These are phyloP conservation scores for Agapanthus africanus DNA, from an alignment of 106 monocot species.

Conservation along the genomic window DNA sequence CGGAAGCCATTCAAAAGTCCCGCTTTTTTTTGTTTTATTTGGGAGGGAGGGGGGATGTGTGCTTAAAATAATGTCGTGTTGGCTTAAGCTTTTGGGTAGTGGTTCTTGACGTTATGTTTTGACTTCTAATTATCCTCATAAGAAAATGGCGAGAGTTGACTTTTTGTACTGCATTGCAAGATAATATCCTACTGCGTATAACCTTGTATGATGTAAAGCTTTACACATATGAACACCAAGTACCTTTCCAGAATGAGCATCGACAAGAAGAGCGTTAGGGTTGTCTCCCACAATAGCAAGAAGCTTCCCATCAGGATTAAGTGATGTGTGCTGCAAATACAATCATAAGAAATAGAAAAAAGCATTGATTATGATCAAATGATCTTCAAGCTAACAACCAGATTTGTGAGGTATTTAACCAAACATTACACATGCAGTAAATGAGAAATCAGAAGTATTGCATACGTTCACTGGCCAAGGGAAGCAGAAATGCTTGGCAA, in stretches of 20 bases:
- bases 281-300: conserved; percentile 50
- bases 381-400: background rate
- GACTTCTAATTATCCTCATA: too few species aligned
- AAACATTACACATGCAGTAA: background rate
- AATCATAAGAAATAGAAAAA: conserved; percentile 1
- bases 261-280: conserved; percentile 38
- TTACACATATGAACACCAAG: background rate
- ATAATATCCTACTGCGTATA: too few species aligned
- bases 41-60: too few species aligned
- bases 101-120: too few species aligned
- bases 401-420: background rate
- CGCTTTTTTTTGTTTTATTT: too few species aligned
- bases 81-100: too few species aligned
- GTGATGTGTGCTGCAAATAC: conserved; percentile 42
- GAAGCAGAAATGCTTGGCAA: conserved; percentile 52
- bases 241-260: conserved; percentile 48
- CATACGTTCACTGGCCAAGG: conserved; percentile 76
- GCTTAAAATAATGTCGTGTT: too few species aligned
- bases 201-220: too few species aligned
- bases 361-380: background rate
- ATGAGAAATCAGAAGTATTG: background rate
- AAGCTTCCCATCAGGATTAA: conserved; percentile 52
- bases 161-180: too few species aligned
- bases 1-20: too few species aligned
- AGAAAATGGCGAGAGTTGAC: too few species aligned